A percentile compares a stretch with the other conserved stretches of the same genome.
These are phyloP conservation scores for Edaphochlamys debaryana DNA, from an alignment of 139 green algal genomes.

Conservation along the genomic window DNA sequence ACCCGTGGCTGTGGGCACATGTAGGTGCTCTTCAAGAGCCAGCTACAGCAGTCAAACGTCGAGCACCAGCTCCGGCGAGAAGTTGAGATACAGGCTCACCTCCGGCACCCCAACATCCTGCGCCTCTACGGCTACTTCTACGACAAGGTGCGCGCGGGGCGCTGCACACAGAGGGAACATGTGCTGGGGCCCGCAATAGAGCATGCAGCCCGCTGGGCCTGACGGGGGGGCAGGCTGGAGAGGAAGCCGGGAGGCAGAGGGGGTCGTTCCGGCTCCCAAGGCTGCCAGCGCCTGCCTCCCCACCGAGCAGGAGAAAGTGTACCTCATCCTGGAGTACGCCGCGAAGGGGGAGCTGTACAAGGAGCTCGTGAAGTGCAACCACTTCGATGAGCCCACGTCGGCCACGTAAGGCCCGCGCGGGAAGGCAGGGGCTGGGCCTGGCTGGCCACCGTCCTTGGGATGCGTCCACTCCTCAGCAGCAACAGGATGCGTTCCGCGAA, in stretches of 20 bases:
- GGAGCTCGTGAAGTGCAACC: slow-evolving; percentile 83
- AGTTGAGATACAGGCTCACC: slow-evolving; percentile 99
- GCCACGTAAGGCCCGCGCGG: slow-evolving; percentile 74
- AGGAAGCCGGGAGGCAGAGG: too few relatives aligned
- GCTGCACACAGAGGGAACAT: neutral
- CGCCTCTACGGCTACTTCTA: slow-evolving; percentile 98
- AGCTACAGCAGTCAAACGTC: slow-evolving; percentile 94
- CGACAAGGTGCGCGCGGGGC: slow-evolving; percentile 68
- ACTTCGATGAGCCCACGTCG: slow-evolving; percentile 87
- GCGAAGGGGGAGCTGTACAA: slow-evolving; percentile 97
- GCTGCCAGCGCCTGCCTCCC: too few relatives aligned
- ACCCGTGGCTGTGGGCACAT: too few relatives aligned
- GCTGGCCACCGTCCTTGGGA: neutral
- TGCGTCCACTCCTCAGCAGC: neutral
- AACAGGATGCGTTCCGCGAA: neutral
- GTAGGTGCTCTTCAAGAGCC: slow-evolving; percentile 96
- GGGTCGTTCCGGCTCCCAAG: too few relatives aligned
- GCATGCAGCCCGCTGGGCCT: too few relatives aligned
- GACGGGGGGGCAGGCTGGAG: too few relatives aligned
- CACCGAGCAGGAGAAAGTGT: slow-evolving; percentile 89
- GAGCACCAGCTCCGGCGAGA: slow-evolving; percentile 98
- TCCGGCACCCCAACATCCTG: slow-evolving; percentile 98
- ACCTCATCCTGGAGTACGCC: slow-evolving; percentile 99
- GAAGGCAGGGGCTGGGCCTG: neutral
- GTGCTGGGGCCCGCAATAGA: too few relatives aligned